Evolutionary conservation across 2,329 filamentous ascomycete species (phyloP), one percentile per base, ranked within the genome.

Genomic region (Neofusicoccum sp.): DNA sequence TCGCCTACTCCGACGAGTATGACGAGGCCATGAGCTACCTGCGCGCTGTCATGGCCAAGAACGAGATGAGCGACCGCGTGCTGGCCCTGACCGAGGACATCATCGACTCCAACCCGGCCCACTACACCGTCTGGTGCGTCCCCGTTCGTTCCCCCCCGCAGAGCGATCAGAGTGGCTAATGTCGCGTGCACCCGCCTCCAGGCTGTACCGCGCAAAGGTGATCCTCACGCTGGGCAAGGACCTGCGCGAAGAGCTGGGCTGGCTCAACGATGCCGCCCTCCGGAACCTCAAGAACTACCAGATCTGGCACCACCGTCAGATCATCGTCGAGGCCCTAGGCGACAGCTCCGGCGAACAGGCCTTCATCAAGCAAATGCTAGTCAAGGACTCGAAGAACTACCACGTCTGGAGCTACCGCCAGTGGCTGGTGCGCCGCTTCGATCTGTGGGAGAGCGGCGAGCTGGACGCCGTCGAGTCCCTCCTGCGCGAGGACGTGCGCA

Each of bases 391-490:
- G 56, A 99, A 99, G 80, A 99, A 99, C 81, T 98, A 99, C 76
- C 95, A 99, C 75, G 95, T 98, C 52, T 99, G 95, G 95, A 92
- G 89, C 62, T 99, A 98, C 80, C 85, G 95, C 64, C 92, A 97
- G 75, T 83, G 89, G 87, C 74, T 89, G 79, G 82, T 97, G 77
- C 84, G 86, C 67, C 80, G 85, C 56, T 87, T 90, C 76, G 76
- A 76, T 56, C 77, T 87, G 49, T 87, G 83, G 75, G 81, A 83
- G 56, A 41, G 59, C 31, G 88, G 78, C 4, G 87, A 99, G 81
- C 80, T 96, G 22, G 77, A 81, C 58, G 87, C 89, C 64, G 86
- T 92, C 37, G 89, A 95, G 73, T 78, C 78, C 43, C 84, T 97
- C 75, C 85, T 99, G 64, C 81, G 86, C 63, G 81, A 86, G 37